phyloP scores from a whole-genome alignment of 305 asterid genomes.

The Solanum aculeatissimum region DNA sequence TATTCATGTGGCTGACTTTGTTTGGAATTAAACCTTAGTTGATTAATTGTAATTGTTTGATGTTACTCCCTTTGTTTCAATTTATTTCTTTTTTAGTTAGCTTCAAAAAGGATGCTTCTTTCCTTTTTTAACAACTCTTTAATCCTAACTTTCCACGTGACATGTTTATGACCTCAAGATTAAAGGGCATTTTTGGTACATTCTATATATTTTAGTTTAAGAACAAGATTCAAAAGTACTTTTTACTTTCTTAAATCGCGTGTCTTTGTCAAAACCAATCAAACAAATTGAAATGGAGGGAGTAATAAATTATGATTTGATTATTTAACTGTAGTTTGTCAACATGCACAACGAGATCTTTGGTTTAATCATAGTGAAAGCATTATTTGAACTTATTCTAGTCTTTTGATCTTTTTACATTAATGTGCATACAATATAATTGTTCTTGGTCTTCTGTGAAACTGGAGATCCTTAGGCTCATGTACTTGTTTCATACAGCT shows the following conservation, averaged over 20 bases:
- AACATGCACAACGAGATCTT: background rate
- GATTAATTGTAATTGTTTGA: background rate
- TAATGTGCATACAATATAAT: background rate
- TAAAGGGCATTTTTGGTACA: background rate
- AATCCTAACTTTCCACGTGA: background rate
- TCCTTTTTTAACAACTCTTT: background rate
- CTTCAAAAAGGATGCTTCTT: background rate
- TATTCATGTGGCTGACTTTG: background rate
- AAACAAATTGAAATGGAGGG: background rate
- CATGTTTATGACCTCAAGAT: background rate
- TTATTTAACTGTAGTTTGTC: background rate
- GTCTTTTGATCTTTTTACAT: background rate
- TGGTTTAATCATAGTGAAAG: background rate
- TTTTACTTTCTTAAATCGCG: background rate
- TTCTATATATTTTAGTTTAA: background rate
- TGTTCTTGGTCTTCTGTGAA: background rate
- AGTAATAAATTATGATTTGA: background rate
- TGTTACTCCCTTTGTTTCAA: background rate
- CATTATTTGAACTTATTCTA: background rate
- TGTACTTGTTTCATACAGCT: background rate
- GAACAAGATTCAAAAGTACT: background rate
- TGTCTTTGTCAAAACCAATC: background rate
- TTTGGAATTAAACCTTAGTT: background rate
- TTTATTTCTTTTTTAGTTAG: background rate
- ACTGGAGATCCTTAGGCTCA: background rate